Conservation (phyloP, 2,329 filamentous ascomycete genomes). For the Aspergillus sp. region DNA sequence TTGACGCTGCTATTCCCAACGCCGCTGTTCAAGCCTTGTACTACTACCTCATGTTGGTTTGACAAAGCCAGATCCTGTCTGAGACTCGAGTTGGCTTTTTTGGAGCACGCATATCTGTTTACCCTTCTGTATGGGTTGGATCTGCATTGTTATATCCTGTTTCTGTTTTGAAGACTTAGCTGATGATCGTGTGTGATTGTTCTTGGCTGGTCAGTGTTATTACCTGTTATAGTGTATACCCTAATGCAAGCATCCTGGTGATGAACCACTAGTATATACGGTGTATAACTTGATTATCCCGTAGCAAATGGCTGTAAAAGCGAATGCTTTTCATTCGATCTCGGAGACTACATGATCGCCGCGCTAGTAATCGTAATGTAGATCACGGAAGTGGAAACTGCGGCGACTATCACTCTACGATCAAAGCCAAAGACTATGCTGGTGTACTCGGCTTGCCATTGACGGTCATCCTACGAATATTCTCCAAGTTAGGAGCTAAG, state of each 20-base stretch:
- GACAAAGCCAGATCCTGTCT: constrained; percentile 6
- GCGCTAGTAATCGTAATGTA: background rate
- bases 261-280: background rate
- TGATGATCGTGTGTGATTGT: background rate
- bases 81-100: constrained; percentile 9
- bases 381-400: background rate
- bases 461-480: no score
- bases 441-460: no score
- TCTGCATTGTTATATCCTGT: constrained; percentile 8
- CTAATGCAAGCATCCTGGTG: constrained; percentile 15
- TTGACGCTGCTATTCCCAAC: constrained; percentile 19
- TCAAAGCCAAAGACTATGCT: background rate
- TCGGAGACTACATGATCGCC: background rate
- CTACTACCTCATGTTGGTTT: constrained; percentile 18
- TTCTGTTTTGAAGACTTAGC: constrained; percentile 1
- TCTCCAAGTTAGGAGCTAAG: no score
- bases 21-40: constrained; percentile 20
- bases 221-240: constrained; percentile 8
- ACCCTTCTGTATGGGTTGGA: constrained; percentile 5
- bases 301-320: no score
- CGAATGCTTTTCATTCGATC: background rate
- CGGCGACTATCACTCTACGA: background rate
- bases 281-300: background rate
- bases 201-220: constrained; percentile 1
- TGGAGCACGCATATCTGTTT: constrained; percentile 6